Base-by-base conservation (phyloP, 164 flowering plant species). In the Saururus chinensis region DNA sequence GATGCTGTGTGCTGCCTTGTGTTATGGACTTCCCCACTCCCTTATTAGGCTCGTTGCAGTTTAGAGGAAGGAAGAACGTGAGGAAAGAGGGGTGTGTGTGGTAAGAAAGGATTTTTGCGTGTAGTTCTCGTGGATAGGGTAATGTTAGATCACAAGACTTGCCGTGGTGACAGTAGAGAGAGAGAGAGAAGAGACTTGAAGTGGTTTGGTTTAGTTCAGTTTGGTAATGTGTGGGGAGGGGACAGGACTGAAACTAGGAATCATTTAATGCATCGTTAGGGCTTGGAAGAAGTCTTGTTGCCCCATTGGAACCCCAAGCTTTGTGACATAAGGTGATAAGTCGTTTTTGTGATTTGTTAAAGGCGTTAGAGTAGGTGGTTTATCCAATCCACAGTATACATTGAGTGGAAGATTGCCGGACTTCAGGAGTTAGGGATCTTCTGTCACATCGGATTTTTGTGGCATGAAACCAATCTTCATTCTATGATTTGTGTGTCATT, bases 61-160 rank as follows among this genome's bases (percentile, higher is more conserved):
- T 62, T 42, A 40, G 64, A 9, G 63, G 25, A 65, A 61, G 72
- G 30, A 58, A 58, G 60, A 22, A 40, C 6, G 49, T 8, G 49
- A 45, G 14, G 17, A 45, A n/a, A 60, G 62, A 57, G 70, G 65
- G 67, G 65, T 41, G 66, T 54, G 40, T 64, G 55, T 67, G 62
- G 68, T 60, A 53, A 64, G 68, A 63, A 61, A 55, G 58, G 30
- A 56, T 56, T 14, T 67, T 67, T 71, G 74, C 74, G 68, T 71
- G 74, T 61, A 40, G 22, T 37, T 53, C 56, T 64, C 13, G 22
- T 7, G 25, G 64, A 51, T 19, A 61, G 22, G 41, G 60, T 26
- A 53, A 53, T 57, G 56, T 57, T 57, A 26, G 24, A 8, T 54
- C 25, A 37, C 60, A 40, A 58, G 45, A 58, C 48, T 37, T 58